Evolutionary conservation across 768 basidiomycete genomes (phyloP).

Genomic region (Epithele typhae): DNA sequence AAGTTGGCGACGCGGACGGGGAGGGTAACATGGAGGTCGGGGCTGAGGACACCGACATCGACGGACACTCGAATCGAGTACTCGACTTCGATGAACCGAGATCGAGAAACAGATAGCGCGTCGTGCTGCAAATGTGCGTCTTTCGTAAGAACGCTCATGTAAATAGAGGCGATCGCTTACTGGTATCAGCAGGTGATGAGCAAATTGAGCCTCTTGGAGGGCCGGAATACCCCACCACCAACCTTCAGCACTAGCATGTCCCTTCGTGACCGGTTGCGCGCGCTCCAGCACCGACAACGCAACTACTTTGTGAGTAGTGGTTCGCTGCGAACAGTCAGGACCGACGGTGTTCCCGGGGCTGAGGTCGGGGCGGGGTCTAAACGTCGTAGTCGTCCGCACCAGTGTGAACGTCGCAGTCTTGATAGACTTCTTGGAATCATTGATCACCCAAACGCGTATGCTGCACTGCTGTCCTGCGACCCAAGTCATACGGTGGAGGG

Average conservation of each 20-base stretch:
- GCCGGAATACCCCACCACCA: slow-evolving; percentile 85
- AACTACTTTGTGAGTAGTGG: slow-evolving; percentile 58
- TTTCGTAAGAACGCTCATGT: no score
- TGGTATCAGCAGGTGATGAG: slow-evolving; percentile 67
- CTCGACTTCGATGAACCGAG: slow-evolving; percentile 70
- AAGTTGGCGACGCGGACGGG: slow-evolving; percentile 81
- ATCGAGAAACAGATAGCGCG: slow-evolving; percentile 62
- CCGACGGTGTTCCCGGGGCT: slow-evolving; percentile 31
- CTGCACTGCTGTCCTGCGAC: slow-evolving; percentile 77
- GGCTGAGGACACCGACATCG: slow-evolving; percentile 51
- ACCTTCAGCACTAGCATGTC: slow-evolving; percentile 75
- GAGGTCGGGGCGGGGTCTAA: slow-evolving; percentile 47
- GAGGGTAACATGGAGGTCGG: slow-evolving; percentile 65
- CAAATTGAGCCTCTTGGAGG: slow-evolving; percentile 57
- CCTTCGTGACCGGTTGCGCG: slow-evolving; percentile 56
- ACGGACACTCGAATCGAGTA: slow-evolving; percentile 67
- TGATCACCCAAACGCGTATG: slow-evolving; percentile 60
- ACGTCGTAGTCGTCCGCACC: slow-evolving; percentile 60
- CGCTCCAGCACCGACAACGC: slow-evolving; percentile 63
- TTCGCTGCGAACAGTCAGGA: slow-evolving; percentile 59
- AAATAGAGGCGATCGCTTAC: slow-evolving; percentile 32
- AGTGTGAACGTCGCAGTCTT: slow-evolving; percentile 62
- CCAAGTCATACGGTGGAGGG: slow-evolving; percentile 71
- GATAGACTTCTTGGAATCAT: slow-evolving; percentile 64
- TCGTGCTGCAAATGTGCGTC: slow-evolving; percentile 50